phyloP scores from a whole-genome alignment of 495 filamentous ascomycete species.

The Podospora fimiseda region DNA sequence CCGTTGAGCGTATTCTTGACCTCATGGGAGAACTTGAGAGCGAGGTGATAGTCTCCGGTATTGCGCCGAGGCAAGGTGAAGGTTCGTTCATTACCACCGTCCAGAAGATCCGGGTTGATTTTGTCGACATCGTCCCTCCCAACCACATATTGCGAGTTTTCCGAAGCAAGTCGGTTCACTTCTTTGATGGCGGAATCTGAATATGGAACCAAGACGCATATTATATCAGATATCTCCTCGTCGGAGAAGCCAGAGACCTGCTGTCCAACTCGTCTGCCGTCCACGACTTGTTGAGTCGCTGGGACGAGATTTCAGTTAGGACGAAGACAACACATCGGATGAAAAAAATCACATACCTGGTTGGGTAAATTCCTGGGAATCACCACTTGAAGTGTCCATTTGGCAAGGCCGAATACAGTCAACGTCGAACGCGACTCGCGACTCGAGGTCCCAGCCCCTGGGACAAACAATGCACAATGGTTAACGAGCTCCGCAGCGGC shows the following conservation, averaged over 20 bases:
- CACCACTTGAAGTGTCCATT: constrained; percentile 23
- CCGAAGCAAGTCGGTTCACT: constrained; percentile 48
- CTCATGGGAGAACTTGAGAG: constrained; percentile 67
- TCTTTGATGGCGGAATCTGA: constrained; percentile 64
- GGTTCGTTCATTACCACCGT: constrained; percentile 22
- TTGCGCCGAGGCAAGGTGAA: constrained; percentile 40
- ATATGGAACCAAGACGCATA: constrained; percentile 80
- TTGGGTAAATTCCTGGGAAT: constrained; percentile 23
- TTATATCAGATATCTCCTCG: constrained; percentile 76
- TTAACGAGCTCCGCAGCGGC: constrained; percentile 7
- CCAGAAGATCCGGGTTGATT: constrained; percentile 43
- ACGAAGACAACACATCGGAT: not conserved
- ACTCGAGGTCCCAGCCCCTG: not conserved
- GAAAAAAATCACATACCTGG: constrained; percentile 17
- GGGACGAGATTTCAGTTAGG: constrained; percentile 20
- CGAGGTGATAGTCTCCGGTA: constrained; percentile 61
- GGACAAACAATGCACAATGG: not conserved
- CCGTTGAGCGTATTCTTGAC: constrained; percentile 59
- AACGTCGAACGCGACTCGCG: not conserved
- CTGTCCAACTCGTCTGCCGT: constrained; percentile 69
- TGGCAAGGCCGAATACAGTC: not conserved
- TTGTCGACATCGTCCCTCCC: constrained; percentile 37
- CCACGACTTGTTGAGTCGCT: constrained; percentile 74
- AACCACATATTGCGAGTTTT: constrained; percentile 33
- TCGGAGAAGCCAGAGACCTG: constrained; percentile 73